Evolutionary conservation across 495 filamentous ascomycete genomes (phyloP).

Genomic region (Delitschia confertaspora): DNA sequence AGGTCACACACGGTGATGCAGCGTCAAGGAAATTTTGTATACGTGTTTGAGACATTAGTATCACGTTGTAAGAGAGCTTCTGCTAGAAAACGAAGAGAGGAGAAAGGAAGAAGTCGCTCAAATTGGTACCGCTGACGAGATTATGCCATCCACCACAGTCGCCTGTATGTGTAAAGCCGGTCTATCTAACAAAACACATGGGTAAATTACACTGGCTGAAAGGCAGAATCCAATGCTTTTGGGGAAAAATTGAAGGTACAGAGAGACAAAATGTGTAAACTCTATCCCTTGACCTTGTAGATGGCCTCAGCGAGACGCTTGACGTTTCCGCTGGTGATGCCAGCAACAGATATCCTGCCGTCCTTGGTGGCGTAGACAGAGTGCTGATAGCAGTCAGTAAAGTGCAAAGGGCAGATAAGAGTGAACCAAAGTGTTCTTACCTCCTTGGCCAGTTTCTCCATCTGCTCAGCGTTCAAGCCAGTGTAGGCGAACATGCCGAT

Average conservation of each 20-base stretch:
- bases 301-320: constrained; percentile 89
- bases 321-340: constrained; percentile 89
- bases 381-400: constrained; percentile 48
- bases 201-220: too few species aligned
- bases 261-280: neutral
- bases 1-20: too few species aligned
- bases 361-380: constrained; percentile 97
- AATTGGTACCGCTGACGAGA: too few species aligned
- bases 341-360: constrained; percentile 93
- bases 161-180: too few species aligned
- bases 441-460: constrained; percentile 86
- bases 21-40: too few species aligned
- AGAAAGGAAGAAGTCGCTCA: too few species aligned
- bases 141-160: too few species aligned
- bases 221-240: too few species aligned
- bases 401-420: neutral
- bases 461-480: constrained; percentile 83
- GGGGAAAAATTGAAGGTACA: constrained; percentile 9
- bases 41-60: too few species aligned
- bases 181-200: too few species aligned
- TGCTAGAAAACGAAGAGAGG: too few species aligned
- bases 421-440: constrained; percentile 36
- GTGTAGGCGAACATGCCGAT: constrained; percentile 99
- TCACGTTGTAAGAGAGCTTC: too few species aligned
- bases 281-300: constrained; percentile 76